Evolutionary conservation across 306 rosid genomes (phyloP).

Genomic region (Quercus rubra): DNA sequence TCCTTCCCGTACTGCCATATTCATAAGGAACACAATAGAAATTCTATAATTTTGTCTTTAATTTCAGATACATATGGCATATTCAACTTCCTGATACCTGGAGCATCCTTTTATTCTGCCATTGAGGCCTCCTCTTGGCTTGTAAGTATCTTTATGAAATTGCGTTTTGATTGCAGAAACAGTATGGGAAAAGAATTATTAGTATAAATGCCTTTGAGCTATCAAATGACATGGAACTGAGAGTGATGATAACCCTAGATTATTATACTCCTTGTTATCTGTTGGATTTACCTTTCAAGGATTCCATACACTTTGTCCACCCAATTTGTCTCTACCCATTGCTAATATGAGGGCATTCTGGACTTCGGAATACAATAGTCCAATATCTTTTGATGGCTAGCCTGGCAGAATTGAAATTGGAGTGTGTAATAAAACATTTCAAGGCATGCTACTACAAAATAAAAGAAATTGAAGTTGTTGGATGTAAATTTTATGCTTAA

Average conservation of each 20-base stretch:
- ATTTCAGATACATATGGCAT: slow-evolving; percentile 84
- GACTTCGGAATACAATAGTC: neutral
- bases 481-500: no score
- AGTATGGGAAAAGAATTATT: neutral
- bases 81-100: slow-evolving; percentile 83
- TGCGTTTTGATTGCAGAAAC: slow-evolving; percentile 12
- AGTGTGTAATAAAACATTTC: no score
- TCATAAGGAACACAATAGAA: slow-evolving; percentile 8
- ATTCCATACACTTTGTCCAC: neutral
- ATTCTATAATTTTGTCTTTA: slow-evolving; percentile 17
- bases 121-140: slow-evolving; percentile 77
- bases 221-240: neutral
- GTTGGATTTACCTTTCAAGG: neutral
- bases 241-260: neutral
- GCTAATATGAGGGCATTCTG: neutral
- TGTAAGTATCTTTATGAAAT: slow-evolving; percentile 56
- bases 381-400: neutral
- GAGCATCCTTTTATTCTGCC: slow-evolving; percentile 74
- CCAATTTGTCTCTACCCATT: neutral
- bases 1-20: neutral
- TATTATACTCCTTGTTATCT: neutral
- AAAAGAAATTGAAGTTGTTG: no score
- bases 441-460: no score
- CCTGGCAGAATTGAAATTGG: neutral
- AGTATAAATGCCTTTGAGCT: neutral